Conservation (phyloP, 129 eudicot genomes). For the Artemisia argyi region DNA sequence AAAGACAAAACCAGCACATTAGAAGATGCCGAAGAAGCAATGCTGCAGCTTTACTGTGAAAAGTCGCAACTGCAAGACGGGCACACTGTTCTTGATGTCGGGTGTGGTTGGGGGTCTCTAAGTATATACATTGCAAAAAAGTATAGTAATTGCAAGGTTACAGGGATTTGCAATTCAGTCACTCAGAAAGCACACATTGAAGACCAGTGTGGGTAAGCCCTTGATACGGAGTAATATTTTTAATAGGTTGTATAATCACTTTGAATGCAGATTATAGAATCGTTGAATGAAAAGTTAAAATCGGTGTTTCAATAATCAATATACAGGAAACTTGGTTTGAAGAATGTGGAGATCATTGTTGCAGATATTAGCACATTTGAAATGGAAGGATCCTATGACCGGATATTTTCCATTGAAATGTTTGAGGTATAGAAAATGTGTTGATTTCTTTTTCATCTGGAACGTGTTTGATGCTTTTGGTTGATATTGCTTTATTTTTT, state of each 20-base stretch:
- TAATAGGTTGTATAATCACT: background rate
- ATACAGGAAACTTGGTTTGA: slow-evolving; percentile 63
- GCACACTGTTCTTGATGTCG: slow-evolving; percentile 94
- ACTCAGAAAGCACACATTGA: slow-evolving; percentile 86
- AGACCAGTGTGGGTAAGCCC: slow-evolving; percentile 72
- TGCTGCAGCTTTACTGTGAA: slow-evolving; percentile 83
- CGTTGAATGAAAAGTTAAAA: background rate
- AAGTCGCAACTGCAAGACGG: slow-evolving; percentile 84
- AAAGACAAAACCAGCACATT: slow-evolving; percentile 62
- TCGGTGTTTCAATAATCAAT: background rate
- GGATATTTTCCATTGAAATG: slow-evolving; percentile 97
- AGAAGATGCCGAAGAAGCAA: slow-evolving; percentile 96
- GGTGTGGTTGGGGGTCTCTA: slow-evolving; percentile 99
- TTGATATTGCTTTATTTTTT: slow-evolving; percentile 13
- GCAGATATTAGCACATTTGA: slow-evolving; percentile 93
- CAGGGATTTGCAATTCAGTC: slow-evolving; percentile 92
- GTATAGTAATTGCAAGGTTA: slow-evolving; percentile 68
- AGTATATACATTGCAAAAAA: slow-evolving; percentile 72
- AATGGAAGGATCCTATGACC: slow-evolving; percentile 90
- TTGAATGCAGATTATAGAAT: no score
- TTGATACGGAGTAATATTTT: background rate
- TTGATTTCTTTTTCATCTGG: background rate
- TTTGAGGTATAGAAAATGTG: slow-evolving; percentile 68
- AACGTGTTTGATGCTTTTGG: background rate
- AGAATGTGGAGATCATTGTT: slow-evolving; percentile 79